A percentile compares a stretch with the other conserved stretches of the same genome.
Conservation (phyloP, 2,329 filamentous ascomycete genomes). For the Ophiostoma quercus region DNA sequence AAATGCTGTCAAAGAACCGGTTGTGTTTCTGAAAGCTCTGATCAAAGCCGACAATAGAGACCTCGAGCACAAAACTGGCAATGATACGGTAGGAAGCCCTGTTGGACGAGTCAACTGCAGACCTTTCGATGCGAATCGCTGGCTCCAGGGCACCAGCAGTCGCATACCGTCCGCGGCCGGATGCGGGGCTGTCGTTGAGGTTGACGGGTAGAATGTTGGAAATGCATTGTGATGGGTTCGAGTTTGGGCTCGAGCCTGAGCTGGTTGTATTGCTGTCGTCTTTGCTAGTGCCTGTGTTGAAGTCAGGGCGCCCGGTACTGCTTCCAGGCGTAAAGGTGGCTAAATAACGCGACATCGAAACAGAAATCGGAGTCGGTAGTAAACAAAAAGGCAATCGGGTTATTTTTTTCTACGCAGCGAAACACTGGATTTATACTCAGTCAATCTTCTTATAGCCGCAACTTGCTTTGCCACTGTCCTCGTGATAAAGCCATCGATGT, state of each 20-base stretch:
- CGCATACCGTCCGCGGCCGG: constrained; percentile 27
- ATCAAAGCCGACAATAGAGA: constrained; percentile 27
- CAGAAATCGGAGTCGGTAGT: background rate
- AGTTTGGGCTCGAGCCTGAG: background rate
- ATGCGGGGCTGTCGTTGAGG: constrained; percentile 28
- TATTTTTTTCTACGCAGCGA: background rate
- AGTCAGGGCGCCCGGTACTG: background rate
- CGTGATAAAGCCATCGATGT: background rate
- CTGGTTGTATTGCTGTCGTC: background rate
- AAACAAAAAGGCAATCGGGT: background rate
- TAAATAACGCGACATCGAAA: background rate
- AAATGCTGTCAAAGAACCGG: constrained; percentile 30
- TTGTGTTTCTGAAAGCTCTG: constrained; percentile 27
- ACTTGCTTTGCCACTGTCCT: background rate
- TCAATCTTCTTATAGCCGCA: background rate
- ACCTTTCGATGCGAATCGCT: constrained; percentile 29
- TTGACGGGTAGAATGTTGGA: constrained; percentile 29
- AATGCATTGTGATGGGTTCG: constrained; percentile 18
- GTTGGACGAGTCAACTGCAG: background rate
- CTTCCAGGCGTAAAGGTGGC: background rate
- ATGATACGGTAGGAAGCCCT: constrained; percentile 27
- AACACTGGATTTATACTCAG: background rate
- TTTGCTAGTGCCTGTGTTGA: background rate
- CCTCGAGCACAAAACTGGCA: constrained; percentile 28
- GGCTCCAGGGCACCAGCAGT: constrained; percentile 30